These are phyloP conservation scores for Colletotrichum orchidophilum DNA, from an alignment of 2,329 filamentous ascomycete species.

Conservation along the genomic window DNA sequence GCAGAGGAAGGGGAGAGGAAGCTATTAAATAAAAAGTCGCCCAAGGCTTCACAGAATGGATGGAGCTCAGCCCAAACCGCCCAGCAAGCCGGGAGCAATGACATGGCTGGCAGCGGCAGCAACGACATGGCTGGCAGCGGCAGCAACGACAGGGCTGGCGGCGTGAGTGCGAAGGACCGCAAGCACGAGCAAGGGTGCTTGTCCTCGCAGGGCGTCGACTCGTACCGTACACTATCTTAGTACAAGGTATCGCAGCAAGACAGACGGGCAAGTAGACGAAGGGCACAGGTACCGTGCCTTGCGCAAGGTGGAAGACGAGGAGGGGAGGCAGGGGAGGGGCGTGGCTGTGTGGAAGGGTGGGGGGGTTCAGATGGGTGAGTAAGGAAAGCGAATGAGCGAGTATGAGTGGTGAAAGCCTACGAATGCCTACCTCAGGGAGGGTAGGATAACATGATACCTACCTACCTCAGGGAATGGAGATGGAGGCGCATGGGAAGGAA, in stretches of 20 bases:
- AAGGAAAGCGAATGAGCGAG: not conserved
- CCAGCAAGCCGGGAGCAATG: constrained; percentile 22
- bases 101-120: constrained; percentile 20
- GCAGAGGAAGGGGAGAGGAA: constrained; percentile 16
- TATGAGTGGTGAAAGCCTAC: not conserved
- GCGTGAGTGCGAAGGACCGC: not conserved
- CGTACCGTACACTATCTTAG: not conserved
- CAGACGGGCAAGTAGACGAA: not conserved
- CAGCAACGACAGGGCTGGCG: constrained; percentile 28
- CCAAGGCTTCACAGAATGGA: constrained; percentile 20
- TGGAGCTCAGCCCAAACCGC: constrained; percentile 9
- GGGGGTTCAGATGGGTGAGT: not conserved
- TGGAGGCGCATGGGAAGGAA: not conserved
- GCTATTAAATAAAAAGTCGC: constrained; percentile 30
- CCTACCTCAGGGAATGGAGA: not conserved
- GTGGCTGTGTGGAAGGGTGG: not conserved
- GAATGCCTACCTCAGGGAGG: not conserved
- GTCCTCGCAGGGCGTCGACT: constrained; percentile 20
- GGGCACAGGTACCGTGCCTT: constrained; percentile 23
- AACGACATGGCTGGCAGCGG: constrained; percentile 23
- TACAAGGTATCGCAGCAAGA: not conserved
- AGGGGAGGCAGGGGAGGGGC: not conserved
- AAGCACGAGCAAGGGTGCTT: constrained; percentile 1
- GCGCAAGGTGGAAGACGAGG: not conserved
- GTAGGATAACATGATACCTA: not conserved